phyloP scores from a whole-genome alignment of 441 rosid genomes.

The Isatis lusitanica region DNA sequence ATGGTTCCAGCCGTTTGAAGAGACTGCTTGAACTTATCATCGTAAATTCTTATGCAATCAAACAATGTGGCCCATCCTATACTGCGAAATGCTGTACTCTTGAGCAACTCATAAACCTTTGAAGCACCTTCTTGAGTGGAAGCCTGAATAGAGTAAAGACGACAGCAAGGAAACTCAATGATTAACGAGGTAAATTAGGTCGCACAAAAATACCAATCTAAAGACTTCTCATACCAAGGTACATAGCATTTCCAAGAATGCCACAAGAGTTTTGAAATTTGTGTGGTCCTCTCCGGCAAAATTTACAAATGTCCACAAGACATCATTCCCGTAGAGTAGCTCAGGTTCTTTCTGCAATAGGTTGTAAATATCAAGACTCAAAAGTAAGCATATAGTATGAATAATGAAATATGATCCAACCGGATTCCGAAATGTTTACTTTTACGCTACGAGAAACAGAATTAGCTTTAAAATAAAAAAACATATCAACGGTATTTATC shows the following conservation, averaged over 20 bases:
- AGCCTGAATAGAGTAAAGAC: constrained; percentile 56
- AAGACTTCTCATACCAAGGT: constrained; percentile 72
- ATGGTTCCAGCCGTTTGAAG: constrained; percentile 83
- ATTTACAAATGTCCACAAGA: constrained; percentile 95
- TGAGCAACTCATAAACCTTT: constrained; percentile 88
- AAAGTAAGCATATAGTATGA: neutral
- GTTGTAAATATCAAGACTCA: constrained; percentile 5
- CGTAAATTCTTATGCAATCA: constrained; percentile 80
- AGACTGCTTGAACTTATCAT: constrained; percentile 90
- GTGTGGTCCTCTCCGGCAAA: constrained; percentile 99
- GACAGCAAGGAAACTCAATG: constrained; percentile 24
- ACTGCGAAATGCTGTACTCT: constrained; percentile 85
- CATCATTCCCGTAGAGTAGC: constrained; percentile 89
- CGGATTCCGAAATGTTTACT: constrained; percentile 1
- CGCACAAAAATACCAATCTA: constrained; percentile 22
- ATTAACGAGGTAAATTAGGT: constrained; percentile 23
- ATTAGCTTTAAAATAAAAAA: neutral
- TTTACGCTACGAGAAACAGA: neutral
- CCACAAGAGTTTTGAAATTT: constrained; percentile 90
- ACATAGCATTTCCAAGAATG: constrained; percentile 91
- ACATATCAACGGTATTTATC: neutral
- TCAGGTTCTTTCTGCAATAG: constrained; percentile 85
- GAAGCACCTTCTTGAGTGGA: constrained; percentile 93
- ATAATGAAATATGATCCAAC: neutral
- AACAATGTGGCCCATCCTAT: constrained; percentile 96